phyloP scores from a whole-genome alignment of 2,329 filamentous ascomycete species.

The Trichoderma pleuroti region DNA sequence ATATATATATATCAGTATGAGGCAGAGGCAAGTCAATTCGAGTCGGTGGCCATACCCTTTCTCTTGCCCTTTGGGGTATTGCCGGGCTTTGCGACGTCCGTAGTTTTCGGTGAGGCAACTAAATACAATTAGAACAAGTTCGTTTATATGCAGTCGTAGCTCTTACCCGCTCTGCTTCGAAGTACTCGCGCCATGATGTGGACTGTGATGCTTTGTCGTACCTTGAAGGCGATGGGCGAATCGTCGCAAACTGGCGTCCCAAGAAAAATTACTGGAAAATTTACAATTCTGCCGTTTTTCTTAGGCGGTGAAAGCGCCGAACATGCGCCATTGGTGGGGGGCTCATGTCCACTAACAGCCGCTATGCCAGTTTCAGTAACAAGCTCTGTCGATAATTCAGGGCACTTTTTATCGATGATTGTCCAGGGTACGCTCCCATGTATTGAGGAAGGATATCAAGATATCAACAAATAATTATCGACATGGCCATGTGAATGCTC shows the following conservation, averaged over 20 bases:
- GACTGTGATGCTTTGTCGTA: neutral
- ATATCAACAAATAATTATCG: neutral
- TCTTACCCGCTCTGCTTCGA: constrained; percentile 38
- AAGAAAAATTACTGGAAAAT: constrained; percentile 31
- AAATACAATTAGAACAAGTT: constrained; percentile 25
- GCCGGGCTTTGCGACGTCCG: constrained; percentile 30
- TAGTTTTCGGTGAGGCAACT: constrained; percentile 32
- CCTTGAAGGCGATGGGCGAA: neutral
- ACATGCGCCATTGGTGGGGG: constrained; percentile 21
- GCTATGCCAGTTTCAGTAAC: neutral
- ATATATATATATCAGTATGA: neutral
- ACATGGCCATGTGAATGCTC: neutral
- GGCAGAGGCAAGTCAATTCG: constrained; percentile 20
- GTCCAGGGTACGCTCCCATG: neutral
- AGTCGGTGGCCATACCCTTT: constrained; percentile 27
- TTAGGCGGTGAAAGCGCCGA: constrained; percentile 32
- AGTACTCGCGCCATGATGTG: constrained; percentile 46
- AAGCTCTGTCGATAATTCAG: constrained; percentile 3
- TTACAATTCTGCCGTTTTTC: constrained; percentile 35
- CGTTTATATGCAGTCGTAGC: neutral
- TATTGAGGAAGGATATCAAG: neutral
- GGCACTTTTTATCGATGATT: neutral
- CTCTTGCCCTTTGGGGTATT: constrained; percentile 39
- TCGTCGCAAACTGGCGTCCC: neutral
- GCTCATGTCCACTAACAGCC: neutral